Evolutionary conservation across 75 land plant species (phyloP), one percentile per base, ranked within the genome.

Genomic region (Adiantum capillusveneris): DNA sequence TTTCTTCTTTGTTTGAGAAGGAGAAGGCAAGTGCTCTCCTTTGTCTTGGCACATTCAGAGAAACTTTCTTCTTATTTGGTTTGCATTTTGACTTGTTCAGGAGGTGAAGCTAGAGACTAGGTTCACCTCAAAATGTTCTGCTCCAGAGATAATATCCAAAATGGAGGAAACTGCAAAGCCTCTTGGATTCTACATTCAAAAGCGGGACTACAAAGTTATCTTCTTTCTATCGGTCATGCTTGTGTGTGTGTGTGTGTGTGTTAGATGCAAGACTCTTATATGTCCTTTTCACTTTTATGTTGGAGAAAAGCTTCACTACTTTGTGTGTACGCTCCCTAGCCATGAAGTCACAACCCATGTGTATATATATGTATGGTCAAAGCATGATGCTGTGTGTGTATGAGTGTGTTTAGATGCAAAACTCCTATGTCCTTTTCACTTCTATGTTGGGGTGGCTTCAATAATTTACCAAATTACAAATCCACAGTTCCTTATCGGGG

Each of bases 1-100:
- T 86, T 36, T 86, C 72, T 86, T 36, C 82, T 0, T 63, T 86
- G 25, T 82, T 86, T 53, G 97, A 88, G 62, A 77, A 83, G 59
- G 37, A 34, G 37, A 34, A 34, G 3, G 37, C 37, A 34, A 5
- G 37, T 34, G 9, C 9, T 34, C 3, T 3, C 7, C 7, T 34
- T 34, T 50, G 27, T 17, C 14, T 46, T 46, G 5, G 3, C 12
- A 24, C 30, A 54, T 29, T 25, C 16, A 26, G 0, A 6, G 12
- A 46, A 12, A 20, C 14, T 46, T 46, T 46, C 14, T 17, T 46
- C n/a, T 11, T 56, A 46, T 17, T 46, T 17, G 21, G 14, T n/a
- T 57, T 17, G 28, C 30, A 29, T 24, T 17, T 13, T 18, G 21
- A 14, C 60, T 22, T n/a, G 22, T 46, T 17, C 49, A 46, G 49